Percentiles rank a stretch among this genome's conserved stretches.
These are phyloP conservation scores for Pythium sukuiense DNA, from an alignment of 352 stramenopile species.

Conservation along the genomic window DNA sequence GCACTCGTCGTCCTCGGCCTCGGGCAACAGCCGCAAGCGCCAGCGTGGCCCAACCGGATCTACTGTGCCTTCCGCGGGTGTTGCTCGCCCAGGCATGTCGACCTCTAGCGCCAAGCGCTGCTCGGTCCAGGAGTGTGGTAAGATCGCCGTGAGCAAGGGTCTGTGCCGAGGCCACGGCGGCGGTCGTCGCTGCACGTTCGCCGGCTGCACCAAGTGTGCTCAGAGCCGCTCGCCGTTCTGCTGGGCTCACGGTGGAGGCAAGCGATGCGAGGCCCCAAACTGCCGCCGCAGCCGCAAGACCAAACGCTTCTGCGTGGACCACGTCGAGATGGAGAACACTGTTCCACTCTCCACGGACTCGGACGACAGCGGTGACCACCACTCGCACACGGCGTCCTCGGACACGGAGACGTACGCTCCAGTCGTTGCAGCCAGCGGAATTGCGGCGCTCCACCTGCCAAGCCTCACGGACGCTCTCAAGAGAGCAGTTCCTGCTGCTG, in stretches of 20 bases:
- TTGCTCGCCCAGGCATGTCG: conserved; percentile 29
- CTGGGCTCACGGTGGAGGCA: conserved; percentile 71
- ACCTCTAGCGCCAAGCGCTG: conserved; percentile 69
- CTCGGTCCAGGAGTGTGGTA: conserved; percentile 61
- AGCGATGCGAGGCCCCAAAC: conserved; percentile 64
- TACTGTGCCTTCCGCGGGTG: conserved; percentile 13
- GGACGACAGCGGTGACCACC: conserved; percentile 47
- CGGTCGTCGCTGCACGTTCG: conserved; percentile 60
- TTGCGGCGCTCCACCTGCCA: conserved; percentile 19
- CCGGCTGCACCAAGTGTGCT: conserved; percentile 67
- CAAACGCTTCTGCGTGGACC: conserved; percentile 74
- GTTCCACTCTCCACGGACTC: conserved; percentile 41
- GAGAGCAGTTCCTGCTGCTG: conserved; percentile 15
- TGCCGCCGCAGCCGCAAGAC: conserved; percentile 76
- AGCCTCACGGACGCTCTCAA: conserved; percentile 31
- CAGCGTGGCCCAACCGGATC: conserved; percentile 29
- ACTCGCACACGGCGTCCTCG: conserved; percentile 32
- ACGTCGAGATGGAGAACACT: conserved; percentile 65
- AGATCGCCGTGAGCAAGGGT: conserved; percentile 75
- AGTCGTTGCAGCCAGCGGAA: conserved; percentile 6
- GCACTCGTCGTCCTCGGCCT: conserved; percentile 16
- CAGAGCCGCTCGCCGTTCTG: conserved; percentile 77
- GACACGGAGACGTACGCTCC: conserved; percentile 33
- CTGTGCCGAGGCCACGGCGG: conserved; percentile 73
- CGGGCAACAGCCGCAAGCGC: conserved; percentile 41